Conservation (phyloP, 805 yeast genomes). For the Diddensiella transvaalensis region DNA sequence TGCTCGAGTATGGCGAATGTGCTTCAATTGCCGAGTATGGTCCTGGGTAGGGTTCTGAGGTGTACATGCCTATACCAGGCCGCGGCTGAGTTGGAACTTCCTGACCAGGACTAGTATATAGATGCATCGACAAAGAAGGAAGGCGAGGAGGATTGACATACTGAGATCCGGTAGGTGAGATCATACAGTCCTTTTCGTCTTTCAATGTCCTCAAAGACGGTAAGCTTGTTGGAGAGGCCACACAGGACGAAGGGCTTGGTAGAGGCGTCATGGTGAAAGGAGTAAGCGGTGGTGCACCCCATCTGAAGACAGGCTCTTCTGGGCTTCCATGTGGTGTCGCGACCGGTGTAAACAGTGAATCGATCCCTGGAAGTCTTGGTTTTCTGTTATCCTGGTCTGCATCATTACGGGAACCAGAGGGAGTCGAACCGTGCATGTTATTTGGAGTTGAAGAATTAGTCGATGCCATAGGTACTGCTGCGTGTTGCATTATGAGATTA, state of each 20-base stretch:
- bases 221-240: slow-evolving; percentile 5
- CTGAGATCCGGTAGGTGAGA: slow-evolving; percentile 1
- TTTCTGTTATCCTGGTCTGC: neutral
- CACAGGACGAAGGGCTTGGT: slow-evolving; percentile 1
- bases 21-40: neutral
- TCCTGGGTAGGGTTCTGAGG: neutral
- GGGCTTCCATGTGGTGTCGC: slow-evolving; percentile 1
- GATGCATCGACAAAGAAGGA: slow-evolving; percentile 2
- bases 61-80: neutral
- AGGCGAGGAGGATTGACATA: neutral
- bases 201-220: slow-evolving; percentile 1
- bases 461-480: too few species aligned
- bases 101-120: neutral
- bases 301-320: slow-evolving; percentile 2
- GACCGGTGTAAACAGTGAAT: slow-evolving; percentile 6
- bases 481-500: too few species aligned
- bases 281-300: slow-evolving; percentile 6
- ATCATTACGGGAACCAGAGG: neutral
- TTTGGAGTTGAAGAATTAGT: neutral
- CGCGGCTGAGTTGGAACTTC: neutral
- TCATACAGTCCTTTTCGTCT: neutral
- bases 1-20: neutral
- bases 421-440: too few species aligned
- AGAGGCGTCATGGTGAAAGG: slow-evolving; percentile 7
- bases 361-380: slow-evolving; percentile 7